Percentiles rank a stretch among this genome's conserved stretches.
Conservation (phyloP, 2,329 filamentous ascomycete species). For the Cladosporium colombiae region DNA sequence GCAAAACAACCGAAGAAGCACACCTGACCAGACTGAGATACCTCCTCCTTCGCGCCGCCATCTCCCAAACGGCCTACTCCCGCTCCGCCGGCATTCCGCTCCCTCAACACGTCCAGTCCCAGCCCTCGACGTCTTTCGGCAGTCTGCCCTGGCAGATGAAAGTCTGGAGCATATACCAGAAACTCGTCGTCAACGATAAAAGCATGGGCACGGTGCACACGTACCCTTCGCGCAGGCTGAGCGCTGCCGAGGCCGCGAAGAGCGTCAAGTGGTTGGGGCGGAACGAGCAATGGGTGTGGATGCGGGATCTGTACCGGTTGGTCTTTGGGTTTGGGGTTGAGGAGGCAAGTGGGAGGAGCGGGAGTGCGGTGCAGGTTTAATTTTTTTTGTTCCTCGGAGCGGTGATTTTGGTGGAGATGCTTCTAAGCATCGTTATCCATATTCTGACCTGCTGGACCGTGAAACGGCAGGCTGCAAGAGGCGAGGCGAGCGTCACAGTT, state of each 20-base stretch:
- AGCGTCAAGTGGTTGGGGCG: constrained; percentile 75
- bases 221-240: constrained; percentile 62
- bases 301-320: constrained; percentile 77
- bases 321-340: constrained; percentile 85
- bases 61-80: constrained; percentile 79
- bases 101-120: constrained; percentile 72
- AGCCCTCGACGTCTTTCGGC: constrained; percentile 79
- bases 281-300: constrained; percentile 72
- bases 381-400: too few relatives aligned
- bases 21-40: constrained; percentile 77
- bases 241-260: constrained; percentile 74
- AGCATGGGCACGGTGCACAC: constrained; percentile 59
- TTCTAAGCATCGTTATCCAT: too few relatives aligned
- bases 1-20: constrained; percentile 63
- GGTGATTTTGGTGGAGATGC: too few relatives aligned
- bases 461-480: too few relatives aligned
- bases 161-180: constrained; percentile 77
- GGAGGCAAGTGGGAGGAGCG: constrained; percentile 69
- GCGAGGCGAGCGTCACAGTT: too few relatives aligned
- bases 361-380: constrained; percentile 48
- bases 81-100: constrained; percentile 61
- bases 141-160: constrained; percentile 67
- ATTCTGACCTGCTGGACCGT: too few relatives aligned
- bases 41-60: constrained; percentile 77
- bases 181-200: constrained; percentile 72